Base-by-base conservation (phyloP, 2,329 filamentous ascomycete genomes). In the Aspergillus novofumigatus region DNA sequence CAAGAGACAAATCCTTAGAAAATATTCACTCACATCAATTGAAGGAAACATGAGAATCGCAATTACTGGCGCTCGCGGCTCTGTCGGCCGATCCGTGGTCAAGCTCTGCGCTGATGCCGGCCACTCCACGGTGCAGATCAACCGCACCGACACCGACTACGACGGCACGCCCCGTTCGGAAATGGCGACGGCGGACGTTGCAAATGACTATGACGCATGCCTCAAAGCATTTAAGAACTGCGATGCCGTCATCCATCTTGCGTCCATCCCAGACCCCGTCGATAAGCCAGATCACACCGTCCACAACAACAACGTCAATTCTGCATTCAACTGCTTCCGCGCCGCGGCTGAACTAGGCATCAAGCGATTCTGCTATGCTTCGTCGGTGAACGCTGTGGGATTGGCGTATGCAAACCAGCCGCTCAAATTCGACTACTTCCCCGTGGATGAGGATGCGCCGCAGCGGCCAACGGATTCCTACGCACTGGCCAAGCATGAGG, bases 251-350 rank as follows among this genome's bases (percentile, higher is more conserved):
- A 74, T 76, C 50, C 73, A 75, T 52, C 69, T 75, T 1, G 73
- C 73, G 1, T 70, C 72, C 3, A 70, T 75, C 26, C 72, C 73
- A 1, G 67, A 74, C 57, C 72, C 72, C 2, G 62, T 73, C 1
- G 69, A 65, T 38, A 73, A 69, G 28, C 53, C 60, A 2, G 69
- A 75, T 52, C 62, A 60, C 50, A 50, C 61, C 21, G 71, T 75
- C 0, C 73, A 75, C 61, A 66, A 63, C 57, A 75, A 74, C 64
- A 76, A 76, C 57, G 71, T 74, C 50, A 69, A 68, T 53, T 62
- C 66, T 0, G 72, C 73, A 1, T 75, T 75, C 63, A 77, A 75
- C 42, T 71, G 73, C 17, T 72, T 75, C 45, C 69, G 69, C n/a
- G 73, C 73, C 17, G 70, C 72, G 1, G 73, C 62, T 11, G 67